Percentiles rank a stretch among this genome's conserved stretches.
phyloP scores from a whole-genome alignment of 441 rosid genomes.

The Erysimum pusillum region DNA sequence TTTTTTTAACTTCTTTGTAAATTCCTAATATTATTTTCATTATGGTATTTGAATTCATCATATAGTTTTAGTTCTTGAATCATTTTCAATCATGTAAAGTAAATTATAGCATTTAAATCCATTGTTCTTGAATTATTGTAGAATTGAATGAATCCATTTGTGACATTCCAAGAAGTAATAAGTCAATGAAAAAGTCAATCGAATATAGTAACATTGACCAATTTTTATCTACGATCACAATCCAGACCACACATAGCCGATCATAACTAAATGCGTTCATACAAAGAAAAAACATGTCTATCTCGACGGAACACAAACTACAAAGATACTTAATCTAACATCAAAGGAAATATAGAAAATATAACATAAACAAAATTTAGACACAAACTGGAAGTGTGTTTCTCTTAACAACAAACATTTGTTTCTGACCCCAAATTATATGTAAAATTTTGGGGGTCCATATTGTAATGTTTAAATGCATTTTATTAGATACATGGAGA shows the following conservation, averaged over 20 bases:
- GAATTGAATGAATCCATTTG: neutral
- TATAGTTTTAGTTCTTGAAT: neutral
- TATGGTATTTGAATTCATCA: neutral
- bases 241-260: neutral
- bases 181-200: neutral
- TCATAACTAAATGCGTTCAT: neutral
- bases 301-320: neutral
- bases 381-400: too few species aligned
- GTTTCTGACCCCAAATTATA: too few species aligned
- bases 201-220: neutral
- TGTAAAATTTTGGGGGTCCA: too few species aligned
- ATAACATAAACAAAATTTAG: too few species aligned
- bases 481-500: too few species aligned
- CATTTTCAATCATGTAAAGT: neutral
- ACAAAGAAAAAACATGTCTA: neutral
- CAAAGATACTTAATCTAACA: too few species aligned
- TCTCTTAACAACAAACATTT: too few species aligned
- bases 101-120: neutral
- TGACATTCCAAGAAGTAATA: neutral
- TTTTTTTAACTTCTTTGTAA: too few species aligned
- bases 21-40: neutral
- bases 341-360: too few species aligned
- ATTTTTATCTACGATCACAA: neutral
- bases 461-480: too few species aligned
- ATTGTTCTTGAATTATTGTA: conserved; percentile 12